These are phyloP conservation scores for Aspergillus sp. DNA, from an alignment of 2,329 filamentous ascomycete genomes.

Conservation along the genomic window DNA sequence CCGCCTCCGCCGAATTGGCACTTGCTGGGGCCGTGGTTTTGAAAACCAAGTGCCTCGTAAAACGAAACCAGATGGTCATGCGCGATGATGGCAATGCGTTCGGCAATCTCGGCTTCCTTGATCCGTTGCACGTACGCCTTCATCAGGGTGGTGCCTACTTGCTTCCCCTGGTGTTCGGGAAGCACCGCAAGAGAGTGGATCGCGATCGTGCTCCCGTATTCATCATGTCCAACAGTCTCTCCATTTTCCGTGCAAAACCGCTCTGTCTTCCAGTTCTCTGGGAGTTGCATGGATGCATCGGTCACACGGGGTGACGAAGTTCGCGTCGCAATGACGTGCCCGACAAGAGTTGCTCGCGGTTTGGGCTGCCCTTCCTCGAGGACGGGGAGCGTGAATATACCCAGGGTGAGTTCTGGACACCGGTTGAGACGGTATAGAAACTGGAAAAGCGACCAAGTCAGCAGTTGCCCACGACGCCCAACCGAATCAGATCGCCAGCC, in stretches of 20 bases:
- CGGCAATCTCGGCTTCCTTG: conserved; percentile 57
- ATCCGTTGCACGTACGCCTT: conserved; percentile 70
- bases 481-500: too few species aligned
- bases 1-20: conserved; percentile 67
- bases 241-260: conserved; percentile 32
- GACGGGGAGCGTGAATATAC: conserved; percentile 59
- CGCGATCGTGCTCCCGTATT: conserved; percentile 63
- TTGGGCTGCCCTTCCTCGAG: conserved; percentile 46
- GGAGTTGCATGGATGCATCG: conserved; percentile 67
- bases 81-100: conserved; percentile 66
- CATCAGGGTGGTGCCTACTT: conserved; percentile 64
- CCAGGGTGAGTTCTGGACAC: conserved; percentile 68
- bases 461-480: too few species aligned
- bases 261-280: conserved; percentile 53
- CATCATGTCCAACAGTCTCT: conserved; percentile 56
- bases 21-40: conserved; percentile 56
- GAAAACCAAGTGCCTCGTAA: conserved; percentile 69
- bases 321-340: conserved; percentile 68
- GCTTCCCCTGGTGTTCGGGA: conserved; percentile 63
- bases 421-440: conserved; percentile 65
- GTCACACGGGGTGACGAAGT: conserved; percentile 55
- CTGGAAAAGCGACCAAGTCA: conserved; percentile 34
- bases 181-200: conserved; percentile 75
- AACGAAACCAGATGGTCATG: conserved; percentile 64
- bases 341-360: conserved; percentile 58